A percentile compares a stretch with the other conserved stretches of the same genome.
Conservation (phyloP, 768 basidiomycete genomes). For the Mycena capillaripes region DNA sequence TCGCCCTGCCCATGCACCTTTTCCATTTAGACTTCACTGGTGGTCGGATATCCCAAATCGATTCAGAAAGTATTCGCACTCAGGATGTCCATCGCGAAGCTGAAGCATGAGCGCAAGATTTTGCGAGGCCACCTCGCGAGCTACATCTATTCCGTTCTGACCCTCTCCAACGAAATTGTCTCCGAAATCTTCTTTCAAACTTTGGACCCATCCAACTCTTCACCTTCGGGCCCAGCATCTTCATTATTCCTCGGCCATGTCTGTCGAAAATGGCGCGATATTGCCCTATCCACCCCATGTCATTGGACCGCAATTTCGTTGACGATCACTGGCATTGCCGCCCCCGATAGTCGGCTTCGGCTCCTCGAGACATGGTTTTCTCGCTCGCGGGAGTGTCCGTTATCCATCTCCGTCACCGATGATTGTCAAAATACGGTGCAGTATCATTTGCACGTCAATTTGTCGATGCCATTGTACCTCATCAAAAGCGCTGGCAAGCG, state of each 20-base stretch:
- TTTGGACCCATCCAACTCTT: not conserved
- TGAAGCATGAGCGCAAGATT: not conserved
- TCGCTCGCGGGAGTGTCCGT: not conserved
- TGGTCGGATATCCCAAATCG: not conserved
- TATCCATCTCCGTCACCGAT: not conserved
- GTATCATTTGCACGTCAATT: not conserved
- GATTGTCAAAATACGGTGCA: too few species aligned
- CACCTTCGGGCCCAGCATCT: not conserved
- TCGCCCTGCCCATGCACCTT: constrained; percentile 1
- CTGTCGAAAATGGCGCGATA: not conserved
- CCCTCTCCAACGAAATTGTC: not conserved
- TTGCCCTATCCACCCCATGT: not conserved
- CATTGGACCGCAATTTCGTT: not conserved
- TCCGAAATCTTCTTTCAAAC: not conserved
- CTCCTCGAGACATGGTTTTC: not conserved
- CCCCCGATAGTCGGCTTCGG: not conserved
- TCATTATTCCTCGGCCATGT: not conserved
- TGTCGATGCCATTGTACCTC: not conserved
- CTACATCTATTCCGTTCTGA: not conserved
- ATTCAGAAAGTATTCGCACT: not conserved
- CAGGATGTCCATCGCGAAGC: not conserved
- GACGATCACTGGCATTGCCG: not conserved
- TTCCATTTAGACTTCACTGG: not conserved
- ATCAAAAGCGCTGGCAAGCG: not conserved
- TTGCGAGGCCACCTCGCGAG: not conserved